phyloP scores from a whole-genome alignment of 1,139 yeast species.

The Pichia sp. region DNA sequence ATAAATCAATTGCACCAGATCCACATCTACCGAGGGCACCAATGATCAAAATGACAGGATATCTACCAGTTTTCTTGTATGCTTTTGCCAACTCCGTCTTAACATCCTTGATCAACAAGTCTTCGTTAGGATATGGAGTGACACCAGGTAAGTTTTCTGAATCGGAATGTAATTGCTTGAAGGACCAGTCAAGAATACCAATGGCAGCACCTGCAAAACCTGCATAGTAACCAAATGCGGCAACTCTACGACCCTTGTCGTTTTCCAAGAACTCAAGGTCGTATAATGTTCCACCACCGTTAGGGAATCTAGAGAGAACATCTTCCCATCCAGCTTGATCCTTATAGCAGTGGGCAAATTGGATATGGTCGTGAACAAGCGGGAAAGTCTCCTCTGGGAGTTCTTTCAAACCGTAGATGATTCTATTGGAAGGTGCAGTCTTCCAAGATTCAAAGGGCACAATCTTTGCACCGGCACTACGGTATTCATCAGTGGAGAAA shows the following conservation, averaged over 20 bases:
- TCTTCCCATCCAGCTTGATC: slow-evolving; percentile 97
- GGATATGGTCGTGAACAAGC: slow-evolving; percentile 89
- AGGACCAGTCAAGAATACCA: slow-evolving; percentile 92
- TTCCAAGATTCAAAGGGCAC: slow-evolving; percentile 95
- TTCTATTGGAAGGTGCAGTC: slow-evolving; percentile 80
- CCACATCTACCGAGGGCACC: slow-evolving; percentile 99
- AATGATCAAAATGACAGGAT: slow-evolving; percentile 78
- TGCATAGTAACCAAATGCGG: slow-evolving; percentile 97
- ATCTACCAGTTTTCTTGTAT: slow-evolving; percentile 51
- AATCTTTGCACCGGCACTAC: slow-evolving; percentile 70
- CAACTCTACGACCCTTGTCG: slow-evolving; percentile 95
- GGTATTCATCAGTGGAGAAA: slow-evolving; percentile 70
- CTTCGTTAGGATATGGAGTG: slow-evolving; percentile 76
- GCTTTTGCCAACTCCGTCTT: slow-evolving; percentile 55
- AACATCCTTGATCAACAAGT: slow-evolving; percentile 63
- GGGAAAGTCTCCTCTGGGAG: slow-evolving; percentile 95
- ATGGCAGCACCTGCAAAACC: slow-evolving; percentile 99
- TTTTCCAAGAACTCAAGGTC: slow-evolving; percentile 93
- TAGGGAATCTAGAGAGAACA: slow-evolving; percentile 80
- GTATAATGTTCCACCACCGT: slow-evolving; percentile 83
- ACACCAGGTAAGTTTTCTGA: slow-evolving; percentile 65
- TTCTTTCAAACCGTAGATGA: slow-evolving; percentile 90
- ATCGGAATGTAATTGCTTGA: slow-evolving; percentile 68
- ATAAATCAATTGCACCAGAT: slow-evolving; percentile 88
- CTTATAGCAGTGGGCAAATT: slow-evolving; percentile 98